A percentile compares a stretch with the other conserved stretches of the same genome.
These are phyloP conservation scores for Musa balbisiana DNA, from an alignment of 202 grass and related monocot genomes.

Conservation along the genomic window DNA sequence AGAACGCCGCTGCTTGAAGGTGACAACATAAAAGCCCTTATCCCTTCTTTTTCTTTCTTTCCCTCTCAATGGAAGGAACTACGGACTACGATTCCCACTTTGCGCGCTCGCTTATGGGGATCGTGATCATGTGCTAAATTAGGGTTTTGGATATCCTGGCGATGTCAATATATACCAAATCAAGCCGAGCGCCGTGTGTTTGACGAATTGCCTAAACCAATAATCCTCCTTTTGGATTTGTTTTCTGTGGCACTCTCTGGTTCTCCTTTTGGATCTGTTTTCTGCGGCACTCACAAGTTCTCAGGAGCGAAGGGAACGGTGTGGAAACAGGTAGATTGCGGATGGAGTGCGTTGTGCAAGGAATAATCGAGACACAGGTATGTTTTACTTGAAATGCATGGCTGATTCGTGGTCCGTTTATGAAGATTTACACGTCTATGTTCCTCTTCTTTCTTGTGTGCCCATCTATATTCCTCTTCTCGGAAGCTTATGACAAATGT, in stretches of 20 bases:
- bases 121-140: no score
- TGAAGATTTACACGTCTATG: not conserved
- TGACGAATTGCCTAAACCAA: not conserved
- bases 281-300: no score
- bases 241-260: not conserved
- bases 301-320: not conserved
- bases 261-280: not conserved
- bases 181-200: not conserved
- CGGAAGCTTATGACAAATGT: constrained; percentile 5
- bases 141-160: no score
- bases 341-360: constrained; percentile 89
- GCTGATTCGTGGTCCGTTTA: not conserved
- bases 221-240: not conserved
- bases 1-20: no score
- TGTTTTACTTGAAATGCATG: not conserved
- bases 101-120: no score
- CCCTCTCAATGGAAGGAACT: no score
- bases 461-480: not conserved
- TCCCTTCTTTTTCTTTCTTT: no score
- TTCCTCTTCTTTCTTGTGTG: not conserved
- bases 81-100: no score
- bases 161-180: not conserved
- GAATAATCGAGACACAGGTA: constrained; percentile 80
- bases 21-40: no score
- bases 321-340: not conserved